phyloP scores from a whole-genome alignment of 2,329 filamentous ascomycete genomes.

The Sclerotinia nivalis region DNA sequence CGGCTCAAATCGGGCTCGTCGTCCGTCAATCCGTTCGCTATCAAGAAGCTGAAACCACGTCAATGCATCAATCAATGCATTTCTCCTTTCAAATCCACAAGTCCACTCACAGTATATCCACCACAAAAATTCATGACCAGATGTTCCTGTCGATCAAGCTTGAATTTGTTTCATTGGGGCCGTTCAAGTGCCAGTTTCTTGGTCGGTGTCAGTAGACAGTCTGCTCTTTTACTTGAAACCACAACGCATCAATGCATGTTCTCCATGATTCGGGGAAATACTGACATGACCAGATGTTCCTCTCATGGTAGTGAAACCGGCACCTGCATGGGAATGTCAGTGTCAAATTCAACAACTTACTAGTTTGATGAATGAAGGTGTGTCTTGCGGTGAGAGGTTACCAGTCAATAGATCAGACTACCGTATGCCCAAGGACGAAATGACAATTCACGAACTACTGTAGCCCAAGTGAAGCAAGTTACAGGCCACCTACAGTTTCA shows the following conservation, averaged over 20 bases:
- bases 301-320: neutral
- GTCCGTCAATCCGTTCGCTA: neutral
- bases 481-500: neutral
- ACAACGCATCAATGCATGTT: conserved; percentile 10
- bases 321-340: neutral
- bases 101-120: neutral
- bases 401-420: neutral
- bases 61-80: conserved; percentile 14
- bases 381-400: conserved; percentile 14
- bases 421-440: neutral
- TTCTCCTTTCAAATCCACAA: neutral
- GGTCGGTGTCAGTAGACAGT: neutral
- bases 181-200: conserved; percentile 4
- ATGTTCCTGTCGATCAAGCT: neutral
- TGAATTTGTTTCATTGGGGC: neutral
- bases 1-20: neutral
- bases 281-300: conserved; percentile 7
- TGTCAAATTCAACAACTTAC: neutral
- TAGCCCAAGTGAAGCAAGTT: neutral
- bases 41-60: conserved; percentile 1
- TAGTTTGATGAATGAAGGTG: neutral
- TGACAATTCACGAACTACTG: neutral
- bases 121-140: neutral
- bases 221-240: neutral
- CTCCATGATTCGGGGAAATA: neutral